Evolutionary conservation across 1,284 basidiomycete genomes (phyloP), one percentile per base, ranked within the genome.

Genomic region (Ceratobasidium sp.): DNA sequence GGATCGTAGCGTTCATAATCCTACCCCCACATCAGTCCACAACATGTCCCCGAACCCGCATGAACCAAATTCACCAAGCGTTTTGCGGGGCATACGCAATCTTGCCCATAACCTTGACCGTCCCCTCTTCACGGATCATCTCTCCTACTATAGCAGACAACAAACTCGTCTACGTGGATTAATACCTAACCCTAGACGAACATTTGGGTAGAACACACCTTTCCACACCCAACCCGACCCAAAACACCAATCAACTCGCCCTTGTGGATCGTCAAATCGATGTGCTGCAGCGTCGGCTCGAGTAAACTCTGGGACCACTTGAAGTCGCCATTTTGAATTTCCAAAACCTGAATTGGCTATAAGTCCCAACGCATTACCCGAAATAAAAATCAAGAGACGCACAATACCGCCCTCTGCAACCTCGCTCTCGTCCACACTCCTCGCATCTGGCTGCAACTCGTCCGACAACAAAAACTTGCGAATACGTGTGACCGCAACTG

Each of bases 161-260:
- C 54, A 93, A 79, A 77, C 89, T 91, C 12, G 88, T 87, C 88
- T 91, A 72, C 3, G 64, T 42, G 28, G 4, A 8, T 36, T 2
- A 28, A 28, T 63, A 64, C 73, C 54, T 58, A 18, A 23, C 23
- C n/a, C 54, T 6, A 53, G 33, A n/a, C 21, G 40, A 8, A 40
- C 51, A n/a, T 23, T 8, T 6, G 23, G n/a, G 77, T 75, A 23
- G 76, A 67, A 74, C 82, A 75, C 75, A 90, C 88, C 86, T 98
- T 98, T 72, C 96, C 96, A 62, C 89, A 87, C n/a, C 96, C 96
- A 36, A 98, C 95, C 38, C 92, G 88, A 11, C 96, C 96, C 16
- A 97, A 85, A 3, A 98, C 83, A 11, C 92, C 94, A 0, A 96
- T 82, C 1, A 98, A 81, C 77, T 97, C 92, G n/a, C 95, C 95